Base-by-base conservation (phyloP, 1,284 basidiomycete genomes). In the Garcileccinum viscosum region DNA sequence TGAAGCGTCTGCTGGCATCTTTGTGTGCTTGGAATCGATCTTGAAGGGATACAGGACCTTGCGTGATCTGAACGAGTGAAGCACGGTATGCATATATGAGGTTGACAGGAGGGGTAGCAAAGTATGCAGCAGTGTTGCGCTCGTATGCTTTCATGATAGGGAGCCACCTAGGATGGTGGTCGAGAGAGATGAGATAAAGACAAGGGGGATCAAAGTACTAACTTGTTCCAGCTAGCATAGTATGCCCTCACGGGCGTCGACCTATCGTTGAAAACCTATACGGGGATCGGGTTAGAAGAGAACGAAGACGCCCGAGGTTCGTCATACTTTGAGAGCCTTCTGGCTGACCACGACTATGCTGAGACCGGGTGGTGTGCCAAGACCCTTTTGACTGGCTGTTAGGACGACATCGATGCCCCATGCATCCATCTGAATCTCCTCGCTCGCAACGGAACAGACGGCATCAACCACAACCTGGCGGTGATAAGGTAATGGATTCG, bases 31-130 rank as follows among this genome's bases (percentile, higher is more conserved):
- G 80, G 82, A 98, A 94, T 30, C 97, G 91, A 69, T 97, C 90
- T 74, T 93, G 88, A 61, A 99, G 87, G 12, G 92, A 90, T 9
- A 87, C 83, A 7, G 84, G 75, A 42, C 80, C 82, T 76, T 84
- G 85, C 11, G 87, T 89, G 80, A 99, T 96, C 71, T 88, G 85
- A 63, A 84, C 85, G 67, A 99, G 88, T 14, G 95, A 94, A 35
- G 89, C 86, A 79, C 94, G 89, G 80, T 95, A 94, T 1, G 97
- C 95, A 82, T 96, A 95, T 78, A 99, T 90, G 73, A 99, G 90
- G 84, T 99, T 97, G 71, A 97, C 95, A 17, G 95, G 95, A 12
- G 93, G 96, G 2, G 96, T 98, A n/a, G 96, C 96, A 81, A 98
- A 98, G 86, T 98, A 98, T 35, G 90, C 90, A 0, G 93, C 83